Percentiles rank a stretch among this genome's conserved stretches.
Conservation (phyloP, 257 asterid genomes). For the Solanum phureja region DNA sequence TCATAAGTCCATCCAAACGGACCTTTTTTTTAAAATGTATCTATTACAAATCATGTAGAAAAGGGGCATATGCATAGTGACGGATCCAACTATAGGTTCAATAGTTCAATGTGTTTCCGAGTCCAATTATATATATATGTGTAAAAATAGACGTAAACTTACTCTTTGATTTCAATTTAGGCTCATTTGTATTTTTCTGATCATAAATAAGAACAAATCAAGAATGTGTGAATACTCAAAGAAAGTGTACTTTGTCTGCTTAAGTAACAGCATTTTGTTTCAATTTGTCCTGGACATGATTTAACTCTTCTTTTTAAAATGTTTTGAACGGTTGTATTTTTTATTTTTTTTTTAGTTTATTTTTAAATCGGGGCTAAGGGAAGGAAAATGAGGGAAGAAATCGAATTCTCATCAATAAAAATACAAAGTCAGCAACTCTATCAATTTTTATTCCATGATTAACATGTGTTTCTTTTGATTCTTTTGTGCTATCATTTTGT, state of each 20-base stretch:
- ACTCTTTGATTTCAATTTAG: too few relatives aligned
- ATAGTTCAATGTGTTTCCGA: background rate
- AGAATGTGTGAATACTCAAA: too few relatives aligned
- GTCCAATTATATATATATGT: background rate
- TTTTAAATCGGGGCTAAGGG: too few relatives aligned
- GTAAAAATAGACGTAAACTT: background rate
- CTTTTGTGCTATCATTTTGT: too few relatives aligned
- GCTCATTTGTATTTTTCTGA: too few relatives aligned
- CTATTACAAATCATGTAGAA: background rate
- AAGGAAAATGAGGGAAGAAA: background rate
- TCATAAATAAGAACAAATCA: too few relatives aligned
- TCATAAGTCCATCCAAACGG: too few relatives aligned
- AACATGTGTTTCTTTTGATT: background rate
- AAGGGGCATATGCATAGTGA: background rate
- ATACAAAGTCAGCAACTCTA: too few relatives aligned
- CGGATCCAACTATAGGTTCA: background rate
- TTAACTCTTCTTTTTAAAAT: background rate
- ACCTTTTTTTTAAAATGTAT: background rate
- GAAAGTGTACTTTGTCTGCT: background rate
- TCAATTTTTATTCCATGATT: background rate
- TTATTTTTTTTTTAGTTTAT: too few relatives aligned
- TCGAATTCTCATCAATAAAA: too few relatives aligned
- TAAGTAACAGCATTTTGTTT: background rate
- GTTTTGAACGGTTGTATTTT: background rate
- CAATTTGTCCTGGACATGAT: background rate